Evolutionary conservation across 2,329 filamentous ascomycete genomes (phyloP).

Genomic region (Mycosphaerelloides madeirae): DNA sequence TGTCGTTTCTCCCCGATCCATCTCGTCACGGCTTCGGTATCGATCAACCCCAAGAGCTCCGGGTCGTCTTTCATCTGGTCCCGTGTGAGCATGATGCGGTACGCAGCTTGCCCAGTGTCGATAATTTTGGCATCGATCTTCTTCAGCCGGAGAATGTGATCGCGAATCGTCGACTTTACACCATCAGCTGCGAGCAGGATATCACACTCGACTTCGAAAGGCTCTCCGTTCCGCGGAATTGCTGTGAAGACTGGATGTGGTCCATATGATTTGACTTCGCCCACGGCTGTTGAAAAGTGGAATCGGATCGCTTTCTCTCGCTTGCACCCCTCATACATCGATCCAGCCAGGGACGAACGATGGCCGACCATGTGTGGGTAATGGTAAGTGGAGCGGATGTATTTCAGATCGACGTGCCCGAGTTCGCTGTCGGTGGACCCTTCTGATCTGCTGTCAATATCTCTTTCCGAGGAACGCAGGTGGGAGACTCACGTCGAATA

Average conservation of each 20-base stretch:
- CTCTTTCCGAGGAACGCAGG: slow-evolving; percentile 4
- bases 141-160: slow-evolving; percentile 52
- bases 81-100: slow-evolving; percentile 70
- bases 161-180: slow-evolving; percentile 45
- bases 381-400: slow-evolving; percentile 63
- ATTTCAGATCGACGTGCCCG: slow-evolving; percentile 63
- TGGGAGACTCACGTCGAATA: slow-evolving; percentile 54
- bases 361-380: slow-evolving; percentile 80
- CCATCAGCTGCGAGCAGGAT: slow-evolving; percentile 45
- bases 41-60: slow-evolving; percentile 62
- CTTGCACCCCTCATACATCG: slow-evolving; percentile 66
- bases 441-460: slow-evolving; percentile 40
- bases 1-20: slow-evolving; percentile 74
- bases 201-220: slow-evolving; percentile 50
- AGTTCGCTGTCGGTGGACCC: slow-evolving; percentile 66
- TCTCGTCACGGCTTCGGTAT: slow-evolving; percentile 62
- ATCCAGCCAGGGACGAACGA: slow-evolving; percentile 64
- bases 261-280: slow-evolving; percentile 54
- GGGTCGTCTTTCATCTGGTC: slow-evolving; percentile 63
- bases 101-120: slow-evolving; percentile 71
- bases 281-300: slow-evolving; percentile 58
- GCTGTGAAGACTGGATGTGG: slow-evolving; percentile 58
- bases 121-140: slow-evolving; percentile 53
- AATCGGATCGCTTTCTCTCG: slow-evolving; percentile 61
- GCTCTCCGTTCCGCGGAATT: slow-evolving; percentile 50